Evolutionary conservation across 164 flowering plant species (phyloP).

Genomic region (Liquidambar formosana): DNA sequence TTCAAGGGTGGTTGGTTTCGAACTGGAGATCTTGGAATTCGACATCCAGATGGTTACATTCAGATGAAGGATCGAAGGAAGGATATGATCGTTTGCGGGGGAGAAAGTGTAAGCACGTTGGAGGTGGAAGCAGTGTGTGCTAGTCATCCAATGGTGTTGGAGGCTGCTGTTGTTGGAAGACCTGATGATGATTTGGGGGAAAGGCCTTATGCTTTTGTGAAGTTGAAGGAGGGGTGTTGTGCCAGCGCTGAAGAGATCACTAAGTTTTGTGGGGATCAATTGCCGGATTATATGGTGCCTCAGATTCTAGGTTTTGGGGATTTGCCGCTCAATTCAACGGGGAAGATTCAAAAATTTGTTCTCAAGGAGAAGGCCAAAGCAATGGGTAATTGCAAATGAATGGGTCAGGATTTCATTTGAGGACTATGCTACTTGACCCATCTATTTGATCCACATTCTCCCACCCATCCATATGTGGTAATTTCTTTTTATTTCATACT

Average conservation of each 20-base stretch:
- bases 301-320: constrained; percentile 47
- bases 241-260: constrained; percentile 43
- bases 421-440: too few species aligned
- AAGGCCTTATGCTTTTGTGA: constrained; percentile 66
- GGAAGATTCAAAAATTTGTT: constrained; percentile 65
- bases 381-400: constrained; percentile 15
- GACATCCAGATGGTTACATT: constrained; percentile 48
- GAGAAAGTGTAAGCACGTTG: constrained; percentile 51
- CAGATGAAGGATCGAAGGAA: constrained; percentile 58
- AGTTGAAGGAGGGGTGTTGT: constrained; percentile 39
- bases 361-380: constrained; percentile 54
- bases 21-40: constrained; percentile 60
- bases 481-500: too few species aligned
- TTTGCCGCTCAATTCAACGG: constrained; percentile 58
- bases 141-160: constrained; percentile 51
- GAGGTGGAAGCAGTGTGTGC: constrained; percentile 60
- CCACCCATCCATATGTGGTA: too few species aligned
- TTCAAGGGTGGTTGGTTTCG: constrained; percentile 66
- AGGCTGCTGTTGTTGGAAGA: constrained; percentile 72
- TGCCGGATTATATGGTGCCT: constrained; percentile 65
- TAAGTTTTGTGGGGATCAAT: constrained; percentile 37
- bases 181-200: constrained; percentile 39
- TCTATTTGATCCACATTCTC: too few species aligned
- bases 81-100: constrained; percentile 46
- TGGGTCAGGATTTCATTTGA: too few species aligned